These are phyloP conservation scores for Russula brevipes DNA, from an alignment of 768 basidiomycete species.

Conservation along the genomic window DNA sequence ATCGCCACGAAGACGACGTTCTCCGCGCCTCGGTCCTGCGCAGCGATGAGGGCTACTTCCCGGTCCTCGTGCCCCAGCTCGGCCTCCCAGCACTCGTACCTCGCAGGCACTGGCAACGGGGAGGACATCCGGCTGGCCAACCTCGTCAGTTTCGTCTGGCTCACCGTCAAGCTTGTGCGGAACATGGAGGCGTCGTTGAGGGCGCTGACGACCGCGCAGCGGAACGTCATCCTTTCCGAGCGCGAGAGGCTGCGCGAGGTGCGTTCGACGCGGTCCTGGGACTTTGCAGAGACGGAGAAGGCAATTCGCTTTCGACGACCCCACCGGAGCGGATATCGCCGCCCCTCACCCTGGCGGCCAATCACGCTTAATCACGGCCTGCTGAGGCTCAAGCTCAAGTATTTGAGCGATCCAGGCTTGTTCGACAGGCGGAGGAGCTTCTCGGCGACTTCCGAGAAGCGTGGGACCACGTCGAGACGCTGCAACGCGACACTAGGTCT, in stretches of 20 bases:
- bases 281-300: not conserved
- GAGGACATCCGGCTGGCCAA: not conserved
- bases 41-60: too few relatives aligned
- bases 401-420: constrained; percentile 5
- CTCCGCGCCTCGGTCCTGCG: not conserved
- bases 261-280: not conserved
- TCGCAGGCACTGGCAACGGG: not conserved
- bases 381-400: not conserved
- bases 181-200: not conserved
- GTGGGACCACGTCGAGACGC: not conserved
- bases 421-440: constrained; percentile 1
- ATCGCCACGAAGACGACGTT: not conserved
- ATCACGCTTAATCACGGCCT: too few relatives aligned
- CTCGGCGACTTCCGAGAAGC: not conserved
- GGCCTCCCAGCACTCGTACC: not conserved
- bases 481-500: not conserved
- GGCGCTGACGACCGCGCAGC: not conserved
- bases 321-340: not conserved
- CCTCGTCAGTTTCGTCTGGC: not conserved
- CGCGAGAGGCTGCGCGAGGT: not conserved
- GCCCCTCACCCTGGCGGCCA: not conserved
- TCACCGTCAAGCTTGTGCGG: not conserved
- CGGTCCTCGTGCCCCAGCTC: not conserved
- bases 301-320: not conserved
- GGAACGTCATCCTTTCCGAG: not conserved